Base-by-base conservation (phyloP, 208 protist species). In the Strigomonas culicis region DNA sequence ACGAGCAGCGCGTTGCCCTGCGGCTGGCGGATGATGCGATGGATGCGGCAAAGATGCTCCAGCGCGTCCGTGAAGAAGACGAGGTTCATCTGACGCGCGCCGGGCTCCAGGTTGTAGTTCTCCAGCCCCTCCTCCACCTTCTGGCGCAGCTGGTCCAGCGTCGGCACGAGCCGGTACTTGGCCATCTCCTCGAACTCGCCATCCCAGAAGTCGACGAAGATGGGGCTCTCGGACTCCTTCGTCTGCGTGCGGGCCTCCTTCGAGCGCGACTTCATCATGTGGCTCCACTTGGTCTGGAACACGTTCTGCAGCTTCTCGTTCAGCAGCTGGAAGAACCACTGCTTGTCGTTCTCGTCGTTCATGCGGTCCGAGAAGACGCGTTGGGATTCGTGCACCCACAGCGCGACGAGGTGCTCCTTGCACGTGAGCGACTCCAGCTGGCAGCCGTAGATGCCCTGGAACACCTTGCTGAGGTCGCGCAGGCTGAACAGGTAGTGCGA, bases 401-500 rank as follows among this genome's bases (percentile, higher is more conserved):
- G 74, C 46, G 92, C 83, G 27, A 98, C 88, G 47, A 99, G 74
- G 66, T 91, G 79, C 66, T 99, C 97, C 82, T 93, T 95, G 66
- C 86, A 92, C 46, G 95, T 90, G 55, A 97, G 75, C n/a, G 82
- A 84, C 69, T 94, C 83, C 24, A 94, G 79, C 61, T 97, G 66
- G 55, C 95, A 93, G 55, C 80, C 79, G 70, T 98, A 86, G 56
- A 99, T 88, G 49, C 98, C 98, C 72, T 98, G 95, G 72, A 99
- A 99, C 25, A 99, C 97, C 72, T 98, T 98, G 72, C 88, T 95
- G 39, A 99, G 80, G 74, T 99, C 98, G 56, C 97, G 91, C 49
- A 99, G 69, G 74, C 97, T 99, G 83, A 99, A 99, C 27, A 99
- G 73, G 74, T 99, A 99, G 84, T 99, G 98, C 19, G 88, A 97